Evolutionary conservation across 2,329 filamentous ascomycete species (phyloP), one percentile per base, ranked within the genome.

Genomic region (Elsinoe batatas): DNA sequence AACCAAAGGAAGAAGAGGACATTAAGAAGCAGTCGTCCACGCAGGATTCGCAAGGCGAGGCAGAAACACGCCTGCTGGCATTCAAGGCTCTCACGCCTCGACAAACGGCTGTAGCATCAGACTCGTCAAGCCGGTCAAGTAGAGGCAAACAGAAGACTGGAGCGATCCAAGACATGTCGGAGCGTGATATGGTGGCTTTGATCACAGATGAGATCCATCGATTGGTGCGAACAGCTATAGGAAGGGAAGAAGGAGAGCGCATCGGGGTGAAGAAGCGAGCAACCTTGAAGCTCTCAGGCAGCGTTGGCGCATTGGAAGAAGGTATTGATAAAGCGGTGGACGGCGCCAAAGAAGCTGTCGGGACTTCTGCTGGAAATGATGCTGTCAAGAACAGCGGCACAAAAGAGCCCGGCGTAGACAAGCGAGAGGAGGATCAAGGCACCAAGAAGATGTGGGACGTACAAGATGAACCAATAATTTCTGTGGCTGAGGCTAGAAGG

Each of bases 401-500:
- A 44, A 58, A 65, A 26, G 57, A 64, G 30, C 61, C 61, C 18
- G 61, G 54, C 42, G 44, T 61, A 8, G 61, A 64, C 17, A 60
- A 58, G 15, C 57, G 63, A 8, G n/a, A 60, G 8, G 58, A 36
- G 7, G 56, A 57, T 26, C 37, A 4, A 18, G 38, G n/a, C 7
- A 32, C 40, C 33, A 56, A 55, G 26, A 42, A 72, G 54, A 51
- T 73, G 13, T 55, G 53, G 53, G 38, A 37, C 26, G 71, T 82
- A 2, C 75, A 82, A 58, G 72, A 82, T 57, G 74, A 73, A 38
- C 86, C 91, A 63, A 88, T 98, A 53, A 88, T 98, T 53, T 88
- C 84, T 20, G 69, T 95, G 54, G 82, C 82, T 1, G 90, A 96
- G 65, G 93, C 93, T 56, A 91, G 82, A 77, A 87, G 81, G 74